Evolutionary conservation across 192 early-diverging fungal species (phyloP).

Genomic region (Coemansia guatemalensis): DNA sequence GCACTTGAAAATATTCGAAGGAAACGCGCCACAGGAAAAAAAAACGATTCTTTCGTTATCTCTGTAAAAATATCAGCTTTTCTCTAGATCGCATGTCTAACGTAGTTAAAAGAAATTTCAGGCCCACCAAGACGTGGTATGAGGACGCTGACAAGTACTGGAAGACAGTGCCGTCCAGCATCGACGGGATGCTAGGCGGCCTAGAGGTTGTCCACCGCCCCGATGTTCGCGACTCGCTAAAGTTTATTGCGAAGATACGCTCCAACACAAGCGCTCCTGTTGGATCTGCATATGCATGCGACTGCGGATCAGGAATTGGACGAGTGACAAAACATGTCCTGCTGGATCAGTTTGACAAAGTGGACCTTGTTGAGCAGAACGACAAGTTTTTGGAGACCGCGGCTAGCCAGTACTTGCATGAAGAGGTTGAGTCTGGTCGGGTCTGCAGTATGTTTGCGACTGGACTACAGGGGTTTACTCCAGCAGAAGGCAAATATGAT

Average conservation of each 20-base stretch:
- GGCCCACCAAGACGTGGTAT: constrained; percentile 60
- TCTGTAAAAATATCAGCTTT: background rate
- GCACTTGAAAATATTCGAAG: too few species aligned
- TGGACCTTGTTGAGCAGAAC: constrained; percentile 91
- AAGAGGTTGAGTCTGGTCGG: constrained; percentile 57
- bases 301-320: constrained; percentile 97
- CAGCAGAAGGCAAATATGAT: constrained; percentile 72
- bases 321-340: constrained; percentile 87
- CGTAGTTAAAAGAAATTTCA: constrained; percentile 8
- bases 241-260: constrained; percentile 58
- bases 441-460: constrained; percentile 66
- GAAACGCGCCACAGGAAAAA: too few species aligned
- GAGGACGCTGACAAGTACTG: constrained; percentile 61
- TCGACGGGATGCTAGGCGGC: constrained; percentile 89
- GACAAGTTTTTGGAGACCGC: constrained; percentile 76
- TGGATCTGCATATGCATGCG: constrained; percentile 51
- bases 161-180: constrained; percentile 36
- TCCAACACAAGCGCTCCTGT: background rate
- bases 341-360: constrained; percentile 72
- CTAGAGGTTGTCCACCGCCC: constrained; percentile 69
- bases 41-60: too few species aligned
- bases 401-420: constrained; percentile 56
- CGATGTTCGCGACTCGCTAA: constrained; percentile 67
- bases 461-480: constrained; percentile 83
- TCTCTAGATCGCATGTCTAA: constrained; percentile 4